A percentile compares a stretch with the other conserved stretches of the same genome.
Evolutionary conservation across 2,329 filamentous ascomycete genomes (phyloP).

Genomic region (Aspergillus brunneoviolaceus): DNA sequence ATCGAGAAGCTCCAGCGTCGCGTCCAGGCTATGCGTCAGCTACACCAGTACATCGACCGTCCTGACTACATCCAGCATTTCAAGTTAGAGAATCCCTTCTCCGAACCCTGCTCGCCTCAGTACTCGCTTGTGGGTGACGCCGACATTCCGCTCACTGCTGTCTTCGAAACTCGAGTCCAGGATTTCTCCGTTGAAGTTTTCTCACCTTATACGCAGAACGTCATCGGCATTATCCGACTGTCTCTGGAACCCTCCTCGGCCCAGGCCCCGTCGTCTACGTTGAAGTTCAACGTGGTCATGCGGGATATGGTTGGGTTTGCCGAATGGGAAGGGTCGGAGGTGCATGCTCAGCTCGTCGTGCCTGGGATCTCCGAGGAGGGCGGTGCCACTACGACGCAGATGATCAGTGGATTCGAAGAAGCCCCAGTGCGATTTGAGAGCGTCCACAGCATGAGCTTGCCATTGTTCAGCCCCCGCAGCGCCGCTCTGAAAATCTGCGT

Average conservation of each 20-base stretch:
- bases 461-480: slow-evolving; percentile 71
- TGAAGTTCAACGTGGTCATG: slow-evolving; percentile 99
- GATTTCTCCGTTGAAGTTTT: slow-evolving; percentile 89
- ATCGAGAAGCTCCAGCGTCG: slow-evolving; percentile 86
- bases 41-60: slow-evolving; percentile 94
- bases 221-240: slow-evolving; percentile 84
- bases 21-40: slow-evolving; percentile 88
- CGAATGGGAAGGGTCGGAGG: slow-evolving; percentile 90
- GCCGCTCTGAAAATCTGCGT: slow-evolving; percentile 82
- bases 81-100: slow-evolving; percentile 88
- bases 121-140: slow-evolving; percentile 92
- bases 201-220: slow-evolving; percentile 87
- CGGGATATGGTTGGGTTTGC: slow-evolving; percentile 93
- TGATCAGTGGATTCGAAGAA: slow-evolving; percentile 92
- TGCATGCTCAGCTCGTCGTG: slow-evolving; percentile 96
- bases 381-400: slow-evolving; percentile 90
- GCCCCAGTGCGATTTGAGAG: slow-evolving; percentile 91
- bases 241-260: slow-evolving; percentile 92
- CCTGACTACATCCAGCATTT: slow-evolving; percentile 94
- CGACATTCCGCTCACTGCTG: slow-evolving; percentile 85
- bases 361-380: slow-evolving; percentile 86
- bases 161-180: slow-evolving; percentile 92
- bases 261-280: slow-evolving; percentile 82
- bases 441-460: slow-evolving; percentile 95
- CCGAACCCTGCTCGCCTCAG: slow-evolving; percentile 84